Conservation (phyloP, 2,329 filamentous ascomycete genomes). For the Verticillium albo-atrum region DNA sequence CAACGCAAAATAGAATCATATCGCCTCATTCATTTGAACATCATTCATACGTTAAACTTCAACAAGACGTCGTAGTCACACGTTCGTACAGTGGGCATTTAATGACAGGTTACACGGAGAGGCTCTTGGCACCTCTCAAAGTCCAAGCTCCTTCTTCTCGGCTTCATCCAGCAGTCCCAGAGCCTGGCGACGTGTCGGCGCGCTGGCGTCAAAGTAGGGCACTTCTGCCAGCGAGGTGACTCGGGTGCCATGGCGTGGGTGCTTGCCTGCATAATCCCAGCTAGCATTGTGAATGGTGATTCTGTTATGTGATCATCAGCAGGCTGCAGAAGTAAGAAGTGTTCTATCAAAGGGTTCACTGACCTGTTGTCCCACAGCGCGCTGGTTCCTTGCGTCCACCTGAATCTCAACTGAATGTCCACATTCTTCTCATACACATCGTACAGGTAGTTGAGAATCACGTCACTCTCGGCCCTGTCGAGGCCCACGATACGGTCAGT, state of each 20-base stretch:
- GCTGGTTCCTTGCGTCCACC: constrained; percentile 63
- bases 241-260: constrained; percentile 67
- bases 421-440: constrained; percentile 66
- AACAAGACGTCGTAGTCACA: too few species aligned
- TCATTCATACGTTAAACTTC: too few species aligned
- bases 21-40: too few species aligned
- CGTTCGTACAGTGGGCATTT: too few species aligned
- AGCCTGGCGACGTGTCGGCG: constrained; percentile 62
- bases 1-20: too few species aligned
- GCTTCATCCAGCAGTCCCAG: constrained; percentile 57
- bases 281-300: constrained; percentile 72
- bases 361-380: constrained; percentile 68
- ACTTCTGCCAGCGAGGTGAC: constrained; percentile 69
- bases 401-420: constrained; percentile 69
- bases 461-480: constrained; percentile 64
- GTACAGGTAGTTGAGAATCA: constrained; percentile 62
- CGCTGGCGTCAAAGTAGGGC: constrained; percentile 60
- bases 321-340: neutral
- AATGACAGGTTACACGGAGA: too few species aligned
- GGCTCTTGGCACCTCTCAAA: neutral
- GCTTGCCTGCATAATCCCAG: constrained; percentile 66
- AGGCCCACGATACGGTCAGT: constrained; percentile 65
- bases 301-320: constrained; percentile 24
- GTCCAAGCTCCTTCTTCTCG: constrained; percentile 33
- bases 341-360: constrained; percentile 10